Evolutionary conservation across 83 land plant genomes (phyloP), one percentile per base, ranked within the genome.

Genomic region (Picea mariana): DNA sequence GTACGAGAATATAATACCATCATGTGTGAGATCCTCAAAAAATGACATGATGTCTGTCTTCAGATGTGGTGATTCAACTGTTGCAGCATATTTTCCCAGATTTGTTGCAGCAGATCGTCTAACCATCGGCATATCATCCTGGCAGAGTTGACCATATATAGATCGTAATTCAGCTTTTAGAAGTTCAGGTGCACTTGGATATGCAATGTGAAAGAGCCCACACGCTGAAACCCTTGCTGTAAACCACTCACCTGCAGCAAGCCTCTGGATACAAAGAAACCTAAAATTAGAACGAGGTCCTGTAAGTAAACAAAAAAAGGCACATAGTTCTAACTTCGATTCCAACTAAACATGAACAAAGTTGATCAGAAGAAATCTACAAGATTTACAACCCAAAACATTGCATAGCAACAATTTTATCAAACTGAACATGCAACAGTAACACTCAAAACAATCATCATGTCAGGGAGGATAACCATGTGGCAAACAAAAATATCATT

Each of bases 81-180:
- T 95, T 34, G 95, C 95, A 84, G 99, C 98, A 93, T 95, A 96
- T 81, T 96, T 96, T 18, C 99, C 99, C 52, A 96, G 83, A 68
- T 96, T 93, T 65, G 94, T 80, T 55, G 96, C 97, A 79, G 99
- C 99, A 62, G 99, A 90, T 81, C 99, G 88, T 83, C 99, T 88
- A 9, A 97, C 99, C 98, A 95, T 93, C 17, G 99, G 99, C 99
- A 97, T 95, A 82, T 97, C 99, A 90, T 97, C 99, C 86, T 95
- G 98, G 82, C 98, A 93, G 72, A 97, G 86, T 80, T 93, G 98
- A 52, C 88, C 87, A 85, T 97, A 97, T 18, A 93, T 89, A 55
- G 95, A 62, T 63, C 99, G 83, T 73, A 97, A 81, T 79, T 97
- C 99, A 3, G 95, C 84, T 71, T 92, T 95, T 52, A 95, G 79